These are phyloP conservation scores for Aspergillus biplanus DNA, from an alignment of 495 filamentous ascomycete species.

Conservation along the genomic window DNA sequence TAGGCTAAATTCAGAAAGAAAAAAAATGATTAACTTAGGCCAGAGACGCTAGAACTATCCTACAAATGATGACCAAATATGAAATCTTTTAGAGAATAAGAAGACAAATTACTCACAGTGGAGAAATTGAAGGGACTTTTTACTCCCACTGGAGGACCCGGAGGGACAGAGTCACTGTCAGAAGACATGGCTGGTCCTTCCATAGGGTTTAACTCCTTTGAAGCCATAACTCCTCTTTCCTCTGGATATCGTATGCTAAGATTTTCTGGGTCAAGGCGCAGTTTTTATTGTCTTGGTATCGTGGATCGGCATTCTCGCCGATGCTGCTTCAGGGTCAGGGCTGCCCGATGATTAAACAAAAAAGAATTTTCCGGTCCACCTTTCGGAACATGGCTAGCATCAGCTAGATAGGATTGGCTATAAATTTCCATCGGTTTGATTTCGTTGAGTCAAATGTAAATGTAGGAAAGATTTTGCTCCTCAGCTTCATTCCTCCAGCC, in stretches of 20 bases:
- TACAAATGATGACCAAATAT: background rate
- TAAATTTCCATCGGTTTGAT: no score
- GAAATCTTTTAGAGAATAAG: background rate
- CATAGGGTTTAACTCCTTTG: background rate
- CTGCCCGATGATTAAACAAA: background rate
- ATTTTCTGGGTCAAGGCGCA: background rate
- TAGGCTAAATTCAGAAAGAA: background rate
- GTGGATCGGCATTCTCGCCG: slow-evolving; percentile 1
- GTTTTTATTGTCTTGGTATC: background rate
- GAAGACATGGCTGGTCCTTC: background rate
- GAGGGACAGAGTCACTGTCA: background rate
- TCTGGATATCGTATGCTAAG: background rate
- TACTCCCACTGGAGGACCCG: background rate
- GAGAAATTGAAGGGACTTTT: slow-evolving; percentile 3
- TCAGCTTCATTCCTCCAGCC: no score
- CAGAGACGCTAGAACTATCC: background rate
- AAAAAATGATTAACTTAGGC: background rate
- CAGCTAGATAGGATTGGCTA: no score
- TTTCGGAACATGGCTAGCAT: background rate
- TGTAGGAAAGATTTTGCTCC: no score
- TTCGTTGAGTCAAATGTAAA: no score
- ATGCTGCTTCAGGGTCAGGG: background rate
- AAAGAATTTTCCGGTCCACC: background rate
- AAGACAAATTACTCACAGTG: background rate
- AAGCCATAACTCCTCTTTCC: background rate